Evolutionary conservation across 805 yeast genomes (phyloP), one percentile per base, ranked within the genome.

Genomic region (Lipomyces japonicus): DNA sequence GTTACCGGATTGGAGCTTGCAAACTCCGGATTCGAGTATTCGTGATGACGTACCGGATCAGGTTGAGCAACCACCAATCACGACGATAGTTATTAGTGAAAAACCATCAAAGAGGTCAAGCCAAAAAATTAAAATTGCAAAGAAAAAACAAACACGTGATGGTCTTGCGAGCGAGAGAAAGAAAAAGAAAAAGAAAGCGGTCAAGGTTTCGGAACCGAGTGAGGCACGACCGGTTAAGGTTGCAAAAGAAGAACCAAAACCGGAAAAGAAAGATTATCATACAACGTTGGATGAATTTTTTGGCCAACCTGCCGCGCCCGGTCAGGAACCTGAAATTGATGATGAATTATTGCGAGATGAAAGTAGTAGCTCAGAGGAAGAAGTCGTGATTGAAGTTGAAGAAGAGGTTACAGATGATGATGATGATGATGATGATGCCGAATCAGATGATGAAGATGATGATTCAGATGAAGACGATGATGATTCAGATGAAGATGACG

Each of bases 281-380:
- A 51, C 50, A 24, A 56, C 64, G 21, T 69, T 90, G 50, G 97
- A 90, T 62, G 97, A 90, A 54, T 90, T 90, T 65, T 81, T 90
- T 59, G 84, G 77, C 2, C 75, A 75, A 51, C 68, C 76, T 12
- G 68, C 73, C 18, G 44, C 19, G 10, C 24, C 49, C 38, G 28
- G 52, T 14, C 36, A 50, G 40, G 42, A 18, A 9, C 18, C 46
- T 39, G 31, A 50, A 22, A 34, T 48, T 37, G 51, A 55, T 47
- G 60, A 53, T 44, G 52, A 45, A 31, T n/a, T n/a, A n/a, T n/a
- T n/a, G n/a, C n/a, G n/a, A n/a, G 42, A 50, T 51, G 24, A 55
- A 46, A 50, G 22, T 16, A 47, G 16, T 50, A n/a, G n/a, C n/a
- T 43, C 39, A n/a, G 60, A 62, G 44, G 70, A 52, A 51, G 71